Percentiles rank a stretch among this genome's conserved stretches.
These are phyloP conservation scores for Penicillium odoratum DNA, from an alignment of 495 filamentous ascomycete genomes.

Conservation along the genomic window DNA sequence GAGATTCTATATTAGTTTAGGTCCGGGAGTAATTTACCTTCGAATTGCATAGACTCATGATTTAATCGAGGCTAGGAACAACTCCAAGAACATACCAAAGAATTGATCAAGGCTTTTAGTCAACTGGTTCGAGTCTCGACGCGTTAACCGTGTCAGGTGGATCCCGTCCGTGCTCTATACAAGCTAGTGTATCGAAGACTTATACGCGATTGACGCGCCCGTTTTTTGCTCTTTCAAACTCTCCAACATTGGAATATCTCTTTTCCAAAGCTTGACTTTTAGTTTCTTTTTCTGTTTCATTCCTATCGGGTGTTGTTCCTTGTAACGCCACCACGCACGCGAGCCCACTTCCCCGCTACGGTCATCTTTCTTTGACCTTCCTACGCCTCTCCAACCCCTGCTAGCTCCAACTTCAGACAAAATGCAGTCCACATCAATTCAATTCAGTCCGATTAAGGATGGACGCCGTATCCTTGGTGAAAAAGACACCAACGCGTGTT, in stretches of 20 bases:
- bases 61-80: no score
- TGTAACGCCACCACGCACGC: slow-evolving; percentile 1
- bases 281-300: no score
- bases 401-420: slow-evolving; percentile 2
- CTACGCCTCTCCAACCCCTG: not conserved
- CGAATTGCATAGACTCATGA: no score
- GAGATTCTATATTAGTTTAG: no score
- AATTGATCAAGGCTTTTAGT: no score
- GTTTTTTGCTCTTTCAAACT: slow-evolving; percentile 15
- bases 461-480: slow-evolving; percentile 47
- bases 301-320: not conserved
- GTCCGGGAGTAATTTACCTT: no score
- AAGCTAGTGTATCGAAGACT: slow-evolving; percentile 26
- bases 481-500: slow-evolving; percentile 49
- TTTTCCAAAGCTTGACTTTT: not conserved
- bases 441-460: slow-evolving; percentile 43
- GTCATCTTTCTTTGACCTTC: slow-evolving; percentile 8
- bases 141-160: slow-evolving; percentile 23
- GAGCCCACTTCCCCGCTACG: slow-evolving; percentile 18
- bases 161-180: slow-evolving; percentile 35
- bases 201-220: slow-evolving; percentile 36
- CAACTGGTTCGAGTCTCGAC: slow-evolving; percentile 8
- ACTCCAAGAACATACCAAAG: not conserved
- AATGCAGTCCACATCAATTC: slow-evolving; percentile 32
- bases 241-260: not conserved